Evolutionary conservation across 768 basidiomycete species (phyloP).

Genomic region (Symmetrospora coprosmae): DNA sequence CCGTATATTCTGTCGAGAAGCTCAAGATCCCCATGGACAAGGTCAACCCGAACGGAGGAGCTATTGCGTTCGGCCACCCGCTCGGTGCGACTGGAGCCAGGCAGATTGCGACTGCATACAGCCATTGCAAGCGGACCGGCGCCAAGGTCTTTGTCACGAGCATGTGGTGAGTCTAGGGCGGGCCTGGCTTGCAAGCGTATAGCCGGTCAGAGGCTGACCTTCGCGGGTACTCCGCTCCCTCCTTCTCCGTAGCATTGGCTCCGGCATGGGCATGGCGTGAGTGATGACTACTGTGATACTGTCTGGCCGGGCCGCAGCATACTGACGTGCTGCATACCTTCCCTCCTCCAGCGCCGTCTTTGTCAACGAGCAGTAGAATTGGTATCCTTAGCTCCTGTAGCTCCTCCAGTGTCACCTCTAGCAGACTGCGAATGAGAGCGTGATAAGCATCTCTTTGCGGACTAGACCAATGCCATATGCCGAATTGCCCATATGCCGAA

Average conservation of each 20-base stretch:
- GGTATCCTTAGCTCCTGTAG: no score
- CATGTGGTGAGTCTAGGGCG: conserved; percentile 82
- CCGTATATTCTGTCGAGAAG: conserved; percentile 56
- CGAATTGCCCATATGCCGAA: no score
- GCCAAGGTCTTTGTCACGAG: conserved; percentile 68
- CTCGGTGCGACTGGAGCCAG: conserved; percentile 72
- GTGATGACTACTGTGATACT: no score
- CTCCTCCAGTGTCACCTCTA: no score
- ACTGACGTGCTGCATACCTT: no score
- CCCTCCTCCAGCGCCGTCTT: no score
- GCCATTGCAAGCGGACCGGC: conserved; percentile 60
- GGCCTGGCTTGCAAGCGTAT: conserved; percentile 47
- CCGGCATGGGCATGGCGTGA: conserved; percentile 48
- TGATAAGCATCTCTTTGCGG: no score
- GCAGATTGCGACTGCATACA: conserved; percentile 68
- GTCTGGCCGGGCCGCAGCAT: no score
- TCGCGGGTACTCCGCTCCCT: not conserved
- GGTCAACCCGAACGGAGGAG: conserved; percentile 70
- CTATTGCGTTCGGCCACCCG: conserved; percentile 51
- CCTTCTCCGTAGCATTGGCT: not conserved
- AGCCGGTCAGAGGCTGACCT: not conserved
- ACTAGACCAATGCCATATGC: no score
- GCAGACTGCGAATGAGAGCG: no score
- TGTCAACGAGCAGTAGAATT: conserved; percentile 52
- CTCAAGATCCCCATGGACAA: conserved; percentile 49